phyloP scores from a whole-genome alignment of 768 basidiomycete genomes.

The Pilatotrama ljubarskyi region DNA sequence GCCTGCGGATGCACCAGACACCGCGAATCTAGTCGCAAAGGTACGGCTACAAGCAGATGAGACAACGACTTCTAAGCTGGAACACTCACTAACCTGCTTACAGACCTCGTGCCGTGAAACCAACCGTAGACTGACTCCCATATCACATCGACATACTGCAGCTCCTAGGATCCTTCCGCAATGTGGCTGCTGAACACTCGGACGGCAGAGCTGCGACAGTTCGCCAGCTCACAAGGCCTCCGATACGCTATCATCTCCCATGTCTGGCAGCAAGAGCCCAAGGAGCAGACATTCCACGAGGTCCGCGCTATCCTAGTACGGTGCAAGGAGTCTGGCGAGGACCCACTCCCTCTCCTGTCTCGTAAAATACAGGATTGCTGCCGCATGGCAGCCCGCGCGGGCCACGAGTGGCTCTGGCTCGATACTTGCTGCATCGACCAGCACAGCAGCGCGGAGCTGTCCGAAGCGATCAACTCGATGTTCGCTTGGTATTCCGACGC shows the following conservation, averaged over 20 bases:
- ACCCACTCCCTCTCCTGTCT: background rate
- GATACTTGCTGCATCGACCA: constrained; percentile 8
- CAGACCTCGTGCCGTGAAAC: too few relatives aligned
- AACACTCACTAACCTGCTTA: too few relatives aligned
- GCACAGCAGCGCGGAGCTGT: constrained; percentile 1
- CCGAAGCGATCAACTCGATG: background rate
- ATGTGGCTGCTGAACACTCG: background rate
- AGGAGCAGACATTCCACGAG: background rate
- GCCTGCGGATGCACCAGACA: too few relatives aligned
- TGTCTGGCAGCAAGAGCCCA: background rate
- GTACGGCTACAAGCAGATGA: too few relatives aligned
- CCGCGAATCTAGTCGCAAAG: too few relatives aligned
- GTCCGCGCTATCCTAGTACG: background rate
- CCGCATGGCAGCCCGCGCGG: background rate
- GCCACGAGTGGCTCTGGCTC: background rate
- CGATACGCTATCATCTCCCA: background rate
- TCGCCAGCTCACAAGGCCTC: background rate
- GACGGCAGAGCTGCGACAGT: background rate
- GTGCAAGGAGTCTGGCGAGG: background rate
- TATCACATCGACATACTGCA: too few relatives aligned
- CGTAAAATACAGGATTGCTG: background rate
- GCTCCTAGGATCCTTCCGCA: too few relatives aligned
- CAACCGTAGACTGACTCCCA: too few relatives aligned
- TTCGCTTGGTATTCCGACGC: background rate
- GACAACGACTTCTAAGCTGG: too few relatives aligned